Base-by-base conservation (phyloP, 257 asterid species). In the Nicotiana tabacum region DNA sequence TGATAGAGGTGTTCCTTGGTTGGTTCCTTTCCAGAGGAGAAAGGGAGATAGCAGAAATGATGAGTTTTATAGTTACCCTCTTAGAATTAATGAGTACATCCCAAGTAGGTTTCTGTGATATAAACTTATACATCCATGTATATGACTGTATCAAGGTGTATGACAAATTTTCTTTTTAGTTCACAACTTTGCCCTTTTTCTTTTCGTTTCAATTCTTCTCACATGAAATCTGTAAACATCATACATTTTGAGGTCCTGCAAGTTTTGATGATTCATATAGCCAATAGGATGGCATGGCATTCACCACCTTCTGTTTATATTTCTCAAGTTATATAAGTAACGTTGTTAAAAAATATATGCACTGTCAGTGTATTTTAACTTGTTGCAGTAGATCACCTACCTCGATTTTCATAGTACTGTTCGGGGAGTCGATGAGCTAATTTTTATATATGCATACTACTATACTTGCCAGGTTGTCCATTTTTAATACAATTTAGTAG, bases 1-100 rank as follows among this genome's bases (percentile, higher is more conserved):
- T 0, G 99, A 96, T 32, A 87, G 99, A 70, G 99, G 99, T 21
- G 79, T 96, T 53, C 97, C 98, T 0, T 96, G 99, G 99, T 76
- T 93, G 53, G 80, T 84, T 17, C 97, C 96, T 0, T 96, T 96
- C 89, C 96, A 94, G 65, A 89, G 81, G 30, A 84, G 92, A 83
- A 90, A 92, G 57, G 98, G 99, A 57, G 99, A 96, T 77, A 81
- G 92, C 85, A 89, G 98, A 82, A 96, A 92, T 61, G 97, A 93
- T 24, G 99, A 96, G 86, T 96, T 94, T 60, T 96, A 96, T 89
- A 92, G 89, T 84, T 96, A 89, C 60, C 99, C 99, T 80, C 88
- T 92, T 4, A 89, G 97, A 78, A 88, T 94, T 27, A 89, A 82
- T 12, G 97, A 92, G 87, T 92, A 90, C 62, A 93, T 94, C 58